phyloP scores from a whole-genome alignment of 2,329 filamentous ascomycete species.

The Stromatinia cepivora region DNA sequence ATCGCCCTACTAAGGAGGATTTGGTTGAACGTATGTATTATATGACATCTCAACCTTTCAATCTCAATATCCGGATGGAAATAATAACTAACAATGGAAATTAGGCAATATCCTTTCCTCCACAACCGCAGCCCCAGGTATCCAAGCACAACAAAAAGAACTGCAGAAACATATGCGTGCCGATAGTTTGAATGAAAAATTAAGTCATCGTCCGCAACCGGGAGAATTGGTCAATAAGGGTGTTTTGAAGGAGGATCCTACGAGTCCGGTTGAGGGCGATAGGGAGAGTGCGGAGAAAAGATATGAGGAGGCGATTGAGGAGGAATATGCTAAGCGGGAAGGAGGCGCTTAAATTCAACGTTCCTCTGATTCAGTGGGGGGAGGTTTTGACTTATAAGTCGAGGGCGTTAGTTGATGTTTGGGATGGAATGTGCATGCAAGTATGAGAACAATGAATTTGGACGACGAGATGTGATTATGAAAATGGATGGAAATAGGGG shows the following conservation, averaged over 20 bases:
- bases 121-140: constrained; percentile 72
- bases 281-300: constrained; percentile 45
- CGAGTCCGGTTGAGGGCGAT: constrained; percentile 41
- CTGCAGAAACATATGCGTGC: constrained; percentile 86
- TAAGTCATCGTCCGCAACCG: constrained; percentile 73
- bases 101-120: constrained; percentile 84
- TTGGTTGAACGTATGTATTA: constrained; percentile 70
- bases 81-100: neutral
- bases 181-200: constrained; percentile 83
- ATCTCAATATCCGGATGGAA: too few species aligned
- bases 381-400: neutral
- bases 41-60: constrained; percentile 5
- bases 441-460: neutral
- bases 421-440: neutral
- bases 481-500: neutral
- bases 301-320: constrained; percentile 62
- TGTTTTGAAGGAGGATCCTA: constrained; percentile 70
- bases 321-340: constrained; percentile 64
- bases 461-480: neutral
- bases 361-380: neutral
- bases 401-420: neutral
- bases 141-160: constrained; percentile 80
- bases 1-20: constrained; percentile 68
- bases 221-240: constrained; percentile 77
- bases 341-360: constrained; percentile 52